phyloP scores from a whole-genome alignment of 2,329 filamentous ascomycete genomes.

The Pleurostoma richardsiae region DNA sequence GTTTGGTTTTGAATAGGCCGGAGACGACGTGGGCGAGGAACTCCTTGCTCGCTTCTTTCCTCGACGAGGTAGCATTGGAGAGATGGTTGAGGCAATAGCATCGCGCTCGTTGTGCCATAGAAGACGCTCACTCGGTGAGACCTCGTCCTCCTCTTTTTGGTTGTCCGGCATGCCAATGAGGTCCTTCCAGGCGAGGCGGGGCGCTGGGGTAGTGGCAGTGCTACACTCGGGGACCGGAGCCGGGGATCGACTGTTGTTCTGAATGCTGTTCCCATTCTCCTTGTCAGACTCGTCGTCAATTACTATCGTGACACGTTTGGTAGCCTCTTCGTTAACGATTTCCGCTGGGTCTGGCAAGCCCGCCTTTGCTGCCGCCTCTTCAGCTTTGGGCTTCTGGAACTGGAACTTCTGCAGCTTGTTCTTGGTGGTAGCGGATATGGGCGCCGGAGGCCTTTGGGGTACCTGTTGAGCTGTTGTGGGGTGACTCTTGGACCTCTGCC shows the following conservation, averaged over 20 bases:
- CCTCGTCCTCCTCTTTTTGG: constrained; percentile 37
- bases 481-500: constrained; percentile 51
- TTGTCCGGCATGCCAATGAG: constrained; percentile 42
- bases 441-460: constrained; percentile 31
- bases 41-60: constrained; percentile 66
- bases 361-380: constrained; percentile 1
- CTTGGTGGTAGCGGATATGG: constrained; percentile 54
- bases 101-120: constrained; percentile 53
- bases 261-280: constrained; percentile 6
- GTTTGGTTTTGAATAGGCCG: constrained; percentile 40
- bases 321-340: constrained; percentile 1
- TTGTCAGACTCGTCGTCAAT: constrained; percentile 6
- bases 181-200: constrained; percentile 52
- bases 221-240: constrained; percentile 13
- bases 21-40: constrained; percentile 69
- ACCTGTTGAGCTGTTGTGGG: constrained; percentile 30
- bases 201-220: constrained; percentile 41
- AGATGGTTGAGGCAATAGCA: constrained; percentile 32
- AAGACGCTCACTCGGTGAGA: constrained; percentile 57
- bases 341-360: not conserved
- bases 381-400: constrained; percentile 36
- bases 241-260: constrained; percentile 9
- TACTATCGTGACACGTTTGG: constrained; percentile 10
- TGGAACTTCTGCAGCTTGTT: constrained; percentile 55
- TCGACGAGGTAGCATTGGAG: constrained; percentile 43